phyloP scores from a whole-genome alignment of 169 alveolate species.

The Plasmodium berghei region DNA sequence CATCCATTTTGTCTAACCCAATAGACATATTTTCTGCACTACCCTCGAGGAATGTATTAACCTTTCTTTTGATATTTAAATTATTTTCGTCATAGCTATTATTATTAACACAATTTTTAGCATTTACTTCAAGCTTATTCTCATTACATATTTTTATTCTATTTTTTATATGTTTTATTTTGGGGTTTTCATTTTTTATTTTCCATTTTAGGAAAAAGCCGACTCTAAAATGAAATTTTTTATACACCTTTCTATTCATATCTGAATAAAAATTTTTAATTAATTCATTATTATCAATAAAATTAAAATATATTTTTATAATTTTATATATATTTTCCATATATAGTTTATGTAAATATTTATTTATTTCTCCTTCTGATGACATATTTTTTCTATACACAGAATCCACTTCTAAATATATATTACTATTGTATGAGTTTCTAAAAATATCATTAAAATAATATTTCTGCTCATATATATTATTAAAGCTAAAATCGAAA shows the following conservation, averaged over 20 bases:
- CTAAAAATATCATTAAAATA: conserved; percentile 23
- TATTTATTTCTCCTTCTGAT: conserved; percentile 16
- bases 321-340: conserved; percentile 35
- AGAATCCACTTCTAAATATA: neutral
- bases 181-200: conserved; percentile 10
- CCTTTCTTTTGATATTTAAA: too few species aligned
- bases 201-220: conserved; percentile 47
- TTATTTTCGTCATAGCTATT: too few species aligned
- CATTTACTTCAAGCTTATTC: neutral
- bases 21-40: too few species aligned
- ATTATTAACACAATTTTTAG: neutral
- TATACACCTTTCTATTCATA: conserved; percentile 11
- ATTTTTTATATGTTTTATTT: conserved; percentile 4
- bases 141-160: neutral
- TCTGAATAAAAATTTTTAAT: conserved; percentile 18
- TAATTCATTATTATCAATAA: conserved; percentile 25
- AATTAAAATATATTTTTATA: conserved; percentile 37
- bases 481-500: conserved; percentile 35
- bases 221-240: conserved; percentile 13
- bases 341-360: conserved; percentile 20
- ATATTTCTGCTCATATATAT: conserved; percentile 44
- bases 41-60: too few species aligned
- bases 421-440: conserved; percentile 7
- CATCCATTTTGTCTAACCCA: too few species aligned
- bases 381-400: neutral